These are phyloP conservation scores for Heliophila coronopifolia DNA, from an alignment of 441 rosid species.

Conservation along the genomic window DNA sequence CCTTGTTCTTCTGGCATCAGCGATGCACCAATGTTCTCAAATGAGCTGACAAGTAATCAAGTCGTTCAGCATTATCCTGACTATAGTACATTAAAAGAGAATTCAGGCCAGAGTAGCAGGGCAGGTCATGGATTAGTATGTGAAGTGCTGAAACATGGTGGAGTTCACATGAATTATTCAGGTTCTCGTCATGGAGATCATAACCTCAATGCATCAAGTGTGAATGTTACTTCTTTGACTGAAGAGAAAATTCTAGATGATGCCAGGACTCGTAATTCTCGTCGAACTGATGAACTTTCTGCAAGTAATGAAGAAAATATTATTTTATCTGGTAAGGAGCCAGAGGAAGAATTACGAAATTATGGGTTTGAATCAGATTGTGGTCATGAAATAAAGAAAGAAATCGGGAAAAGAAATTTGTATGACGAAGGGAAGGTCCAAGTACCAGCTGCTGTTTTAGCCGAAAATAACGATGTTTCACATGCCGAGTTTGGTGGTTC, in stretches of 20 bases:
- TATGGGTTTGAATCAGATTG: conserved; percentile 44
- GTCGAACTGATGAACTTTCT: conserved; percentile 36
- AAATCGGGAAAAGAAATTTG: conserved; percentile 33
- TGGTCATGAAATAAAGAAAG: conserved; percentile 36
- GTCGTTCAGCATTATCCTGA: conserved; percentile 19
- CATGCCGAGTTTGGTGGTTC: conserved; percentile 23
- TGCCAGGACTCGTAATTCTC: conserved; percentile 26
- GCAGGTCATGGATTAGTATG: conserved; percentile 1
- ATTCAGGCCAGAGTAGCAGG: conserved; percentile 17
- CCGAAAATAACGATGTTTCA: conserved; percentile 24
- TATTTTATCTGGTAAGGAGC: conserved; percentile 43
- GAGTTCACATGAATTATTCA: conserved; percentile 9
- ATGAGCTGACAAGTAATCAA: conserved; percentile 14
- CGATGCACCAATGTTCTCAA: conserved; percentile 24
- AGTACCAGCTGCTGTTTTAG: conserved; percentile 32
- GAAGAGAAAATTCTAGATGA: conserved; percentile 32
- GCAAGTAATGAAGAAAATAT: conserved; percentile 57
- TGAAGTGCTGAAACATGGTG: conserved; percentile 22
- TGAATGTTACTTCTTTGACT: conserved; percentile 24
- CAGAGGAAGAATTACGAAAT: conserved; percentile 41
- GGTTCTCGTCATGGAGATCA: conserved; percentile 26
- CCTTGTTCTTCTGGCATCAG: conserved; percentile 21
- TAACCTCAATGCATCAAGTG: conserved; percentile 29
- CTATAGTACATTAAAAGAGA: conserved; percentile 11
- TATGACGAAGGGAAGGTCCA: conserved; percentile 58